phyloP scores from a whole-genome alignment of 306 rosid species.

The Prunus mira region DNA sequence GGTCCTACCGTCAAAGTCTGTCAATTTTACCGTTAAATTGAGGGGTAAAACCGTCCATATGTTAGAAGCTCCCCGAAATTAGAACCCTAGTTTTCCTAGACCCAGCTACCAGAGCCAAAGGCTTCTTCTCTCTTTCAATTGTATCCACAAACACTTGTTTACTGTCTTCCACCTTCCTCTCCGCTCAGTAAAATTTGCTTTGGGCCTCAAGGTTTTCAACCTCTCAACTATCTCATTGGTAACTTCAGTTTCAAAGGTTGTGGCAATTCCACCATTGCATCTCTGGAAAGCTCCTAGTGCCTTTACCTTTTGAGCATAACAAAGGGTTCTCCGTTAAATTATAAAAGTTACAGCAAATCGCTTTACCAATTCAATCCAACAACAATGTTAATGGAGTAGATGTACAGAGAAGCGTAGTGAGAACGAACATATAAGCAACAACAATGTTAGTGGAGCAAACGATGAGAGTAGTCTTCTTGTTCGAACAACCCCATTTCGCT shows the following conservation, averaged over 20 bases:
- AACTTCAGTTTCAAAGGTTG: conserved; percentile 62
- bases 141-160: conserved; percentile 81
- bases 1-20: no score
- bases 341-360: neutral
- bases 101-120: conserved; percentile 83
- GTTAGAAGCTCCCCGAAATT: no score
- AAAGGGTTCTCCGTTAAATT: neutral
- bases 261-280: conserved; percentile 52
- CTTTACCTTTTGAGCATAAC: conserved; percentile 52
- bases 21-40: no score
- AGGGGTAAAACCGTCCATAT: no score
- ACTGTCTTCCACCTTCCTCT: conserved; percentile 47
- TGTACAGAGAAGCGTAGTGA: conserved; percentile 79
- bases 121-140: conserved; percentile 57
- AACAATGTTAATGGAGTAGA: conserved; percentile 45
- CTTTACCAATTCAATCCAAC: conserved; percentile 4
- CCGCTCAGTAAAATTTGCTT: conserved; percentile 42
- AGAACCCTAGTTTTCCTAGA: conserved; percentile 30
- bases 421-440: conserved; percentile 73
- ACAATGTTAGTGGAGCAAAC: conserved; percentile 81
- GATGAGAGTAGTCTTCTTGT: conserved; percentile 71
- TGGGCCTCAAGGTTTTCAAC: conserved; percentile 52
- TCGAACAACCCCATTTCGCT: conserved; percentile 67
- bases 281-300: conserved; percentile 52
- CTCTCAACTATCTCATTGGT: conserved; percentile 58